Evolutionary conservation across 2,329 filamentous ascomycete genomes (phyloP).

Genomic region (Eutypella sp.): DNA sequence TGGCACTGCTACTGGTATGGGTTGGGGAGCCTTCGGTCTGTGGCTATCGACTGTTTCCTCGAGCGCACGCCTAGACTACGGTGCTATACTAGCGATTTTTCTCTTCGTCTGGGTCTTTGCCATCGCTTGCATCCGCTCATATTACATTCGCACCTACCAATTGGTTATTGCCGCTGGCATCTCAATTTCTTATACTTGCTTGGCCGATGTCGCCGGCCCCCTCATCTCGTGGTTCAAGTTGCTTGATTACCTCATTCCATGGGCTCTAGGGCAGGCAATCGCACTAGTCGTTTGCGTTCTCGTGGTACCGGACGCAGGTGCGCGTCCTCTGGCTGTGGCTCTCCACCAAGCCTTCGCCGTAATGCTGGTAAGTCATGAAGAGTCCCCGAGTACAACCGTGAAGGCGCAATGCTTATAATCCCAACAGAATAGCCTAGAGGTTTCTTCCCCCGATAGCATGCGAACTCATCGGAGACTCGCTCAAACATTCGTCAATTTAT

Average conservation of each 20-base stretch:
- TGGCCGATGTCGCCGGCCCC: constrained; percentile 42
- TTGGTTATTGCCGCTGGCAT: constrained; percentile 50
- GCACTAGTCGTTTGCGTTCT: constrained; percentile 42
- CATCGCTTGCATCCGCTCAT: constrained; percentile 49
- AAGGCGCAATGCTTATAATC: constrained; percentile 12
- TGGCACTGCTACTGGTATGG: constrained; percentile 49
- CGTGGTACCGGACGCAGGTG: constrained; percentile 51
- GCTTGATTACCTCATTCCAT: constrained; percentile 49
- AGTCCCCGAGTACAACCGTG: constrained; percentile 3
- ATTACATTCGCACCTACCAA: constrained; percentile 53
- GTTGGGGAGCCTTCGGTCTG: constrained; percentile 50
- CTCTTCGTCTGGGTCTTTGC: constrained; percentile 47
- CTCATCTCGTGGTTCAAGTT: constrained; percentile 45
- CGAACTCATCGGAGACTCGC: constrained; percentile 39
- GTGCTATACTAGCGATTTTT: constrained; percentile 51
- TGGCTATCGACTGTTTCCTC: constrained; percentile 47
- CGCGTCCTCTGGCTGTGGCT: constrained; percentile 43
- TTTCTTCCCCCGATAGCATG: constrained; percentile 31
- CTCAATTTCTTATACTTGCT: constrained; percentile 47
- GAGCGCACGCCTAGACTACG: constrained; percentile 42
- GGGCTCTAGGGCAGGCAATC: constrained; percentile 50
- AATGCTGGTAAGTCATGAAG: constrained; percentile 35
- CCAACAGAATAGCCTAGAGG: constrained; percentile 28
- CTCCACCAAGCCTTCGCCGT: constrained; percentile 42
- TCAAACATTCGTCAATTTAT: constrained; percentile 50